Percentiles rank a stretch among this genome's conserved stretches.
Evolutionary conservation across 495 filamentous ascomycete species (phyloP).

Genomic region (Parathielavia appendiculata): DNA sequence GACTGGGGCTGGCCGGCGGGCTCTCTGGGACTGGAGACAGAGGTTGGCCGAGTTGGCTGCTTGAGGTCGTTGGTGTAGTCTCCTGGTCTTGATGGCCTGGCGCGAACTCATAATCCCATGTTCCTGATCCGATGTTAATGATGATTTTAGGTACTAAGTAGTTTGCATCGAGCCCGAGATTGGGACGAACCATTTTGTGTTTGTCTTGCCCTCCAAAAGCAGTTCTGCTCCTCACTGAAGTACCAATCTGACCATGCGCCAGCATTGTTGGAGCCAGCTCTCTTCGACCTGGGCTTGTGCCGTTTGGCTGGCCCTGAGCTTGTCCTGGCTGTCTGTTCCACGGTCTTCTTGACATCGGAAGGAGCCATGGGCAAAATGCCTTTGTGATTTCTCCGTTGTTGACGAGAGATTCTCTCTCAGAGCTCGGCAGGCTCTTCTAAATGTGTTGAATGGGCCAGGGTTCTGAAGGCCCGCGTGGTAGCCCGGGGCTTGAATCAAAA

Average conservation of each 20-base stretch:
- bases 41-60: neutral
- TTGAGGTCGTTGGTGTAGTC: neutral
- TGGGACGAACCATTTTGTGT: constrained; percentile 13
- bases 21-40: neutral
- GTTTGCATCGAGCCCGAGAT: neutral
- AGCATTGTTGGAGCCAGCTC: neutral
- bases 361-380: neutral
- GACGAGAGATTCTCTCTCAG: neutral
- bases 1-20: neutral
- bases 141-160: neutral
- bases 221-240: constrained; percentile 8
- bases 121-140: constrained; percentile 3
- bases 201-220: constrained; percentile 20
- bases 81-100: constrained; percentile 5
- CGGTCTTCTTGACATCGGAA: neutral
- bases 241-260: constrained; percentile 22
- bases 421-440: neutral
- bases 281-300: constrained; percentile 9
- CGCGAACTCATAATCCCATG: constrained; percentile 16
- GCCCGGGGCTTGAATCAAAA: neutral
- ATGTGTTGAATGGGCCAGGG: neutral
- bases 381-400: neutral
- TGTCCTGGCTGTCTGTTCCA: neutral
- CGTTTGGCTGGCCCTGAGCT: neutral
- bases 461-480: neutral